Base-by-base conservation (phyloP, 2,329 filamentous ascomycete genomes). In the Periconia macrospinosa region DNA sequence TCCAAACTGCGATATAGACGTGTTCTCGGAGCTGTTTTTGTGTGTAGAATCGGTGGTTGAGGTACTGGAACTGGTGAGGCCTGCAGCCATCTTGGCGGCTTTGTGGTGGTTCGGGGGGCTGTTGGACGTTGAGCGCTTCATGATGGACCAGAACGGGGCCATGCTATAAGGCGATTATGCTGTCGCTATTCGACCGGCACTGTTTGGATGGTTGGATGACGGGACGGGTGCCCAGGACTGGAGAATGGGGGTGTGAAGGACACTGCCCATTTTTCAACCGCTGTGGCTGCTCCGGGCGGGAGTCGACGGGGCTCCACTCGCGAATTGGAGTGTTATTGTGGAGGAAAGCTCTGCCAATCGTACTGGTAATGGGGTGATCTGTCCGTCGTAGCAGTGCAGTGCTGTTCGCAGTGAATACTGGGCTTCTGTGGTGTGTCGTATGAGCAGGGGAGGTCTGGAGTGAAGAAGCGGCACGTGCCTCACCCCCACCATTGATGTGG, bases 51-150 rank as follows among this genome's bases (percentile, higher is more conserved):
- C 64, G 23, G 55, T 51, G 27, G 61, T 63, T 13, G 11, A 3
- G 5, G 33, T 37, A 10, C 33, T 37, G 15, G 33, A n/a, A 37
- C 11, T 37, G 33, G 33, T 37, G 2, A 67, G 59, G 47, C 67
- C 68, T 9, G 71, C 68, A 20, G 70, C 60, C 71, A 73, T 72
- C 57, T 69, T 72, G 55, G 68, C 59, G 40, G 66, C 55, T 50
- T 67, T 69, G 46, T 52, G 46, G n/a, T 65, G 58, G 6, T 61
- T 49, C 13, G 63, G 59, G 35, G 59, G 52, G 46, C 62, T 63
- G 56, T 50, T 58, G 10, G 68, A 66, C 10, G 63, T 50, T 50
- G 65, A 59, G 45, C 70, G 67, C 68, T 72, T 73, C 69, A 72
- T 70, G 59, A 71, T 50, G 54, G 54, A 62, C 67, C 63, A 72